phyloP scores from a whole-genome alignment of 768 basidiomycete species.

The Russula compacta region DNA sequence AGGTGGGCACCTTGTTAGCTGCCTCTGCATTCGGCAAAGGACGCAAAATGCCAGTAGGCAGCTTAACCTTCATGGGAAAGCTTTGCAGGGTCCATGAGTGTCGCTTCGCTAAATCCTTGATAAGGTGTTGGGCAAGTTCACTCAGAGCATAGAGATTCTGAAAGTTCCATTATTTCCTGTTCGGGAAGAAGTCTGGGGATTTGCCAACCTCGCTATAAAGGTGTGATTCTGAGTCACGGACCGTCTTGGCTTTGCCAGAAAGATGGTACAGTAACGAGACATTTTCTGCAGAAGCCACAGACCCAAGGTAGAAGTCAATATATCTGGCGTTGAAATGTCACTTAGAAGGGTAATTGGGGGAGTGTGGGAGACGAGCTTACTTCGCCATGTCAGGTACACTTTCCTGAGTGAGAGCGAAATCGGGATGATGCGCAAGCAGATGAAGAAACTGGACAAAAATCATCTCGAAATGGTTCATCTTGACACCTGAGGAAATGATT shows the following conservation, averaged over 20 bases:
- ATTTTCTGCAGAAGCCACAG: conserved; percentile 71
- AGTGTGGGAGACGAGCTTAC: conserved; percentile 35
- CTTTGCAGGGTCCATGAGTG: conserved; percentile 70
- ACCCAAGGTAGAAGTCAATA: conserved; percentile 78
- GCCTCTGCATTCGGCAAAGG: conserved; percentile 58
- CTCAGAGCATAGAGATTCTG: conserved; percentile 84
- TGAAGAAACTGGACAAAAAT: conserved; percentile 82
- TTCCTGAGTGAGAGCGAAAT: conserved; percentile 62
- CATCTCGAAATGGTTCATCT: conserved; percentile 65
- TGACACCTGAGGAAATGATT: conserved; percentile 33
- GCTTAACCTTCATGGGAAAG: conserved; percentile 69
- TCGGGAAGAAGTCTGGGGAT: not conserved
- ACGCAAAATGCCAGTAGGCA: conserved; percentile 78
- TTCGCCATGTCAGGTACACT: conserved; percentile 71
- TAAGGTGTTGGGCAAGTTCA: conserved; percentile 83
- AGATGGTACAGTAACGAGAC: conserved; percentile 77
- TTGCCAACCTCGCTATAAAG: conserved; percentile 55
- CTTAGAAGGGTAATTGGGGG: not conserved
- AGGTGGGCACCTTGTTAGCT: conserved; percentile 44
- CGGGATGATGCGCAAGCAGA: conserved; percentile 89
- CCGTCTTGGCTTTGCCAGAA: conserved; percentile 76
- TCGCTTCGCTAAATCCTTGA: conserved; percentile 53
- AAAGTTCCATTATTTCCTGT: not conserved
- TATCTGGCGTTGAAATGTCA: conserved; percentile 46
- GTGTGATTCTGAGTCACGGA: conserved; percentile 67